These are phyloP conservation scores for Trichosporon sp. DNA, from an alignment of 1,284 basidiomycete species.

Conservation along the genomic window DNA sequence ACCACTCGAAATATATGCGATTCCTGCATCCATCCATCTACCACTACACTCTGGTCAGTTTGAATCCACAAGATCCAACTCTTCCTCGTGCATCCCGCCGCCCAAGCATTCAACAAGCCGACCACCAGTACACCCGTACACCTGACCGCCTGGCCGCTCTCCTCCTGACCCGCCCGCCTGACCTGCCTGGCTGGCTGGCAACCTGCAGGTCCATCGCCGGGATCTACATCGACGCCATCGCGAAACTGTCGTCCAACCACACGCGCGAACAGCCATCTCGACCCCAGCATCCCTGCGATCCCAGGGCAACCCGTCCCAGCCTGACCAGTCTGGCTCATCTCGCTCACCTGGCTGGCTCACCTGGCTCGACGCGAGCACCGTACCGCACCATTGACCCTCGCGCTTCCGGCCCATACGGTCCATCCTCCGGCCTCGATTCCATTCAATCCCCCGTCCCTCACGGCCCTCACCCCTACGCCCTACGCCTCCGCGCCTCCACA, in stretches of 20 bases:
- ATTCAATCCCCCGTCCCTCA: constrained; percentile 10
- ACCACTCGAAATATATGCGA: background rate
- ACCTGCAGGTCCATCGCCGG: background rate
- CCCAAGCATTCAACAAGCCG: background rate
- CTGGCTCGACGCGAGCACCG: constrained; percentile 6
- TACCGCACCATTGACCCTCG: background rate
- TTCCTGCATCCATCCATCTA: background rate
- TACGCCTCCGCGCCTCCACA: constrained; percentile 11
- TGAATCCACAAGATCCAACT: no score
- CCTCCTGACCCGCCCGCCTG: background rate
- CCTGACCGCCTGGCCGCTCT: background rate
- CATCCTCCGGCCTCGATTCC: background rate
- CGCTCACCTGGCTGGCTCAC: no score
- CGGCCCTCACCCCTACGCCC: no score
- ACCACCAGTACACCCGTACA: background rate
- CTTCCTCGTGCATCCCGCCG: background rate
- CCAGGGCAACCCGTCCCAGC: background rate
- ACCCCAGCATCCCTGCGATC: background rate
- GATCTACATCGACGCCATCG: constrained; percentile 17
- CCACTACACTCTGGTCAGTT: background rate
- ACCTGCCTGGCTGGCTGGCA: background rate
- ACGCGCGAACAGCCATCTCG: constrained; percentile 11
- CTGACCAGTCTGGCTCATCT: background rate
- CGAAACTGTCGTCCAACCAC: background rate
- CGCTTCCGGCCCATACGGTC: background rate